Percentiles rank a stretch among this genome's conserved stretches.
These are phyloP conservation scores for Penicillium flavigenum DNA, from an alignment of 495 filamentous ascomycete genomes.

Conservation along the genomic window DNA sequence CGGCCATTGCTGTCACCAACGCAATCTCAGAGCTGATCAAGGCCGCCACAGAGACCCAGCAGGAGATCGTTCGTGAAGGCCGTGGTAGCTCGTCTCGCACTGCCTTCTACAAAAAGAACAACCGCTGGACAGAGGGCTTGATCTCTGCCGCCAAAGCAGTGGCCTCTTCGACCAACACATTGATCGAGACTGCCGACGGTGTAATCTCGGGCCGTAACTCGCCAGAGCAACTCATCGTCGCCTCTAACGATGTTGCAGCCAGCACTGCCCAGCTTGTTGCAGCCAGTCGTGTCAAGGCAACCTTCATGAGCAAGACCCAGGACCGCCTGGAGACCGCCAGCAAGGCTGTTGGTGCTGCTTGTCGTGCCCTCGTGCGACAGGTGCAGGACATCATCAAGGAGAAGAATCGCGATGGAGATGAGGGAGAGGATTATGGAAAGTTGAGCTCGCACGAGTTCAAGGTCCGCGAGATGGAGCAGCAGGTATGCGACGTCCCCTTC, in stretches of 20 bases:
- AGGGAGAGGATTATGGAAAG: conserved; percentile 79
- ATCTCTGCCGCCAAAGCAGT: conserved; percentile 97
- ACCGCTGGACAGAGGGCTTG: conserved; percentile 94
- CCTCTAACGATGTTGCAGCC: conserved; percentile 93
- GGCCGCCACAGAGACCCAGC: conserved; percentile 88
- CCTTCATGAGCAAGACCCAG: conserved; percentile 95
- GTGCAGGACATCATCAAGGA: conserved; percentile 92
- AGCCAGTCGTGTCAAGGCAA: conserved; percentile 92
- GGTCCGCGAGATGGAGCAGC: conserved; percentile 98
- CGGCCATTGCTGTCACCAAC: conserved; percentile 92
- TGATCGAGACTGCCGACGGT: conserved; percentile 97
- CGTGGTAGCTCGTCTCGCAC: conserved; percentile 82
- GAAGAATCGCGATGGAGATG: conserved; percentile 72
- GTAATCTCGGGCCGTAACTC: conserved; percentile 89
- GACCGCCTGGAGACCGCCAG: conserved; percentile 86
- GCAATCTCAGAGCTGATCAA: conserved; percentile 96
- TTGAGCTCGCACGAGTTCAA: conserved; percentile 95
- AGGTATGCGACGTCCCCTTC: conserved; percentile 60
- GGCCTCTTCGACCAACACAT: conserved; percentile 82
- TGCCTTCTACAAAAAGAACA: conserved; percentile 99
- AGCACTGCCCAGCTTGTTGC: conserved; percentile 96
- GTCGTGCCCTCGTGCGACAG: conserved; percentile 82
- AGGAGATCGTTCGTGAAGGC: conserved; percentile 96
- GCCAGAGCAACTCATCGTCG: conserved; percentile 95
- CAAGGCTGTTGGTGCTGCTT: conserved; percentile 89